Base-by-base conservation (phyloP, 2,329 filamentous ascomycete genomes). In the Aspergillus viridinutans region DNA sequence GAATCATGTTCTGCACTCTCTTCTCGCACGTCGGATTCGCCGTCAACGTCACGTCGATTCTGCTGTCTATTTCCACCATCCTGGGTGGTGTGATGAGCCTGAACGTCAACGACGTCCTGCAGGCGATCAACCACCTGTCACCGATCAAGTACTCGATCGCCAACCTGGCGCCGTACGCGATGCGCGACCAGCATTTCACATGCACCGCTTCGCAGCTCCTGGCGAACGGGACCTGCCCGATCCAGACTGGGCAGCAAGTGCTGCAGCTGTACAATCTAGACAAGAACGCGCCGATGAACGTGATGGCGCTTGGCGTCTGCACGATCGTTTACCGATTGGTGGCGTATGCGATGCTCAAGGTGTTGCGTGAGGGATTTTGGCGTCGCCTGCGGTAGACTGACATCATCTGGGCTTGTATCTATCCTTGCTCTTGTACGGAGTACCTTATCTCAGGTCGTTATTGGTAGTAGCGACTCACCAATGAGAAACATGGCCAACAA, bases 1-100 rank as follows among this genome's bases (percentile, higher is more conserved):
- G 89, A 0, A 91, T 92, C 67, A 85, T 90, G 75, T 92, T 92
- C 78, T 90, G 90, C 74, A 91, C 88, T 0, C 74, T 92, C 8
- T 89, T 91, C 69, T 75, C 76, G 35, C 88, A 92, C 67, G 89
- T 87, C 0, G 89, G 89, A 1, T 92, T 92, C 69, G 87, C 88
- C 0, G 84, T 92, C 57, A 90, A 90, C 63, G 74, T 90, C 55
- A 90, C 87, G 61, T 85, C 83, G 0, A 81, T 90, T 45, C 78
- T 92, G 20, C 78, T 92, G 3, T 86, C 85, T 0, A 82, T 92
- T 7, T 85, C 88, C 0, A 87, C 87, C 64, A 82, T 85, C 66
- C 89, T 92, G 81, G 83, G 83, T 0, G 89, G 89, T 0, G 78
- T 91, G 35, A 81, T 92, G 71, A 88, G 84, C 56, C 85, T 90